phyloP scores from a whole-genome alignment of 2,329 filamentous ascomycete species.

The Seiridium cupressi region DNA sequence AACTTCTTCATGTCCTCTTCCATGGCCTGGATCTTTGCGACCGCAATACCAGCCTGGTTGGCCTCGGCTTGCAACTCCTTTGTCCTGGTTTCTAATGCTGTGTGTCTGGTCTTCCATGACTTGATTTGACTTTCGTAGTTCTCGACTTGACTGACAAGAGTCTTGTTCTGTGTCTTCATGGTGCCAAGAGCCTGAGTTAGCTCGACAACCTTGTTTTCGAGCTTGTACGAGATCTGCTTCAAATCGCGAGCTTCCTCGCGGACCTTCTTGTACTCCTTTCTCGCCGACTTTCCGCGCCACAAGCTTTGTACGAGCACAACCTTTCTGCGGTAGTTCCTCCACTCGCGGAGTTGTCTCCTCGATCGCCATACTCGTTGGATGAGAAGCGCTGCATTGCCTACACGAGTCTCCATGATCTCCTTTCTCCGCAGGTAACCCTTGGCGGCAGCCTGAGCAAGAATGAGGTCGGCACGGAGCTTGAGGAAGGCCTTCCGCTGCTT shows the following conservation, averaged over 20 bases:
- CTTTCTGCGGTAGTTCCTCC: conserved; percentile 88
- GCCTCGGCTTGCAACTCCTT: conserved; percentile 96
- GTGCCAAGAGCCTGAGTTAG: conserved; percentile 90
- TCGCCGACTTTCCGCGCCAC: conserved; percentile 82
- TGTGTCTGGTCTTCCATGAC: conserved; percentile 91
- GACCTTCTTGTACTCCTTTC: conserved; percentile 82
- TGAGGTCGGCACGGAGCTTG: conserved; percentile 76
- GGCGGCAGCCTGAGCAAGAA: conserved; percentile 83
- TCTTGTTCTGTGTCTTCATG: conserved; percentile 94
- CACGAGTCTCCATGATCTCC: conserved; percentile 88
- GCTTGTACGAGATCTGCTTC: conserved; percentile 98
- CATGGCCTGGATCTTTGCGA: conserved; percentile 85
- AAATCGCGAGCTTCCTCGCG: conserved; percentile 96
- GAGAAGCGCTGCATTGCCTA: conserved; percentile 84
- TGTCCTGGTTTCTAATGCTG: conserved; percentile 80
- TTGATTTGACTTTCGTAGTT: conserved; percentile 96
- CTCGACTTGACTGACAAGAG: conserved; percentile 81
- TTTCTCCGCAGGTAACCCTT: conserved; percentile 91
- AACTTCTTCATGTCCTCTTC: conserved; percentile 95
- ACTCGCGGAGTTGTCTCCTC: conserved; percentile 72
- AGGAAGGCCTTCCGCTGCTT: conserved; percentile 83
- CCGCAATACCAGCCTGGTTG: conserved; percentile 94
- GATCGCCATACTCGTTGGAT: conserved; percentile 92
- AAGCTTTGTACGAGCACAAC: conserved; percentile 86
- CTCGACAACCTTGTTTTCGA: conserved; percentile 99